phyloP scores from a whole-genome alignment of 1,139 yeast species.

The Kazachstania sp. region DNA sequence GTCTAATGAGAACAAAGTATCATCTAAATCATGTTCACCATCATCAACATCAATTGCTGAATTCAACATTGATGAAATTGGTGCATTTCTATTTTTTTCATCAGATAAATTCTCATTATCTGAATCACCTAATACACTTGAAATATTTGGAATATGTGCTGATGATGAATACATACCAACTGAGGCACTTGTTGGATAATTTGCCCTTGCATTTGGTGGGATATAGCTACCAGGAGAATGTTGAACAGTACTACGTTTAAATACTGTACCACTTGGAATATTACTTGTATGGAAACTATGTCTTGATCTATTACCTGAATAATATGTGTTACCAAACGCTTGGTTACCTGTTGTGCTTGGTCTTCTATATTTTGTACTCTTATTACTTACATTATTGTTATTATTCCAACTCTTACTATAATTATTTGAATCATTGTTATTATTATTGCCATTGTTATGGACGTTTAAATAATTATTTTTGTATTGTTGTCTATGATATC shows the following conservation, averaged over 20 bases:
- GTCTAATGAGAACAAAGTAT: slow-evolving; percentile 37
- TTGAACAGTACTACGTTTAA: slow-evolving; percentile 16
- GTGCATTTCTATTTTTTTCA: not conserved
- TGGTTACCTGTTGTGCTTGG: slow-evolving; percentile 20
- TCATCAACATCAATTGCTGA: slow-evolving; percentile 9
- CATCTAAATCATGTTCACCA: slow-evolving; percentile 32
- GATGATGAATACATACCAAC: slow-evolving; percentile 12
- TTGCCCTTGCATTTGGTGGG: slow-evolving; percentile 56
- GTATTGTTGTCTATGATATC: slow-evolving; percentile 17
- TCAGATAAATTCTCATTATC: slow-evolving; percentile 3
- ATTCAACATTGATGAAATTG: not conserved
- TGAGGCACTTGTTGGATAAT: slow-evolving; percentile 3
- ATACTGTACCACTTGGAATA: slow-evolving; percentile 9
- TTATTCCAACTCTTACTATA: slow-evolving; percentile 10
- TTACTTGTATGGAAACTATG: slow-evolving; percentile 11
- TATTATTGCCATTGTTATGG: slow-evolving; percentile 3
- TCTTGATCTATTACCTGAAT: slow-evolving; percentile 11
- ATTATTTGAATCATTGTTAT: not conserved
- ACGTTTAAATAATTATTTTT: slow-evolving; percentile 1
- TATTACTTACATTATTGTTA: not conserved
- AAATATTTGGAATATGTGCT: slow-evolving; percentile 22
- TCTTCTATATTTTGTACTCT: slow-evolving; percentile 14
- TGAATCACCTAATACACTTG: slow-evolving; percentile 21
- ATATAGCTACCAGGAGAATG: slow-evolving; percentile 50
- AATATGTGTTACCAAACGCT: slow-evolving; percentile 10